Conservation (phyloP, 1,284 basidiomycete species). For the Cryptococcus sp. region DNA sequence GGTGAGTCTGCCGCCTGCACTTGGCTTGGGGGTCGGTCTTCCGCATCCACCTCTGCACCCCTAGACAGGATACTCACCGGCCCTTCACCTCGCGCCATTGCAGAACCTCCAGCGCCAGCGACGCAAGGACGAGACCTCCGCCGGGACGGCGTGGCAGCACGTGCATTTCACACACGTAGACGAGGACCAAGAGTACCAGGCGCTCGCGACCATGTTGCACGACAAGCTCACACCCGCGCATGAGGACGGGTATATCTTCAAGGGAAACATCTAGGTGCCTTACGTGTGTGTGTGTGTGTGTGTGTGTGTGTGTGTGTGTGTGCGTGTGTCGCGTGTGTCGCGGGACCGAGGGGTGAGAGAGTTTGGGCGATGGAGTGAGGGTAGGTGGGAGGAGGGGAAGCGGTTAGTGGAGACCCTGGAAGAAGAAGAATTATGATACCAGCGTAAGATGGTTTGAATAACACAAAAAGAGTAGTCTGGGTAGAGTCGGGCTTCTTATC, state of each 20-base stretch:
- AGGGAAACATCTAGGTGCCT: slow-evolving; percentile 14
- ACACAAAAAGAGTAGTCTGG: no score
- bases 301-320: not conserved
- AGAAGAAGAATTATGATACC: no score
- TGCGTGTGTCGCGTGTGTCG: no score
- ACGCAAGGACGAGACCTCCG: slow-evolving; percentile 75
- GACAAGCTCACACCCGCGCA: slow-evolving; percentile 48
- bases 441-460: no score
- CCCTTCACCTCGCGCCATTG: not conserved
- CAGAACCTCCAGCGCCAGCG: slow-evolving; percentile 89
- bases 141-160: slow-evolving; percentile 68
- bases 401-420: no score
- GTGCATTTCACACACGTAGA: slow-evolving; percentile 70
- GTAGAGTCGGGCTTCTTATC: no score
- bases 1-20: slow-evolving; percentile 53
- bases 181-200: slow-evolving; percentile 67
- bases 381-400: no score
- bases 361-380: no score
- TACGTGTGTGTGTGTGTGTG: not conserved
- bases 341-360: no score
- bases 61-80: no score
- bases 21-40: not conserved
- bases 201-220: slow-evolving; percentile 37
- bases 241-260: slow-evolving; percentile 49
- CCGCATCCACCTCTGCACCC: no score